phyloP scores from a whole-genome alignment of 768 basidiomycete species.

The Stropharia rugosoannulata region DNA sequence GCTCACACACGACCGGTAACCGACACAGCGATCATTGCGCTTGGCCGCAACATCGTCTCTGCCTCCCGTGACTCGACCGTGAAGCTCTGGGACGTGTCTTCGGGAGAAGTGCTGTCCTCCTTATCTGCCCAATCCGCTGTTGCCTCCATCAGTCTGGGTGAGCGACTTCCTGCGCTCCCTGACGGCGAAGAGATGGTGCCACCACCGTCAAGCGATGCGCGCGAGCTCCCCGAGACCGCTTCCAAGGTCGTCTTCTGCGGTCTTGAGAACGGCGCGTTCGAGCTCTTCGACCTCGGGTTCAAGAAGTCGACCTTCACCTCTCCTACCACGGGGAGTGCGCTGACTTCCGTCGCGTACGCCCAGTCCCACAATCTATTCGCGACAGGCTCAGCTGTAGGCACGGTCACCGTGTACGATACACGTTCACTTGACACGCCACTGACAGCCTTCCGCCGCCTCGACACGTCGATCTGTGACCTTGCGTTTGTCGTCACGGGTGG shows the following conservation, averaged over 20 bases:
- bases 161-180: conserved; percentile 29
- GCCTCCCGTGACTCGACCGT: conserved; percentile 67
- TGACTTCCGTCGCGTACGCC: conserved; percentile 48
- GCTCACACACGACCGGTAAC: conserved; percentile 71
- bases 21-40: conserved; percentile 57
- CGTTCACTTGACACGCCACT: conserved; percentile 40
- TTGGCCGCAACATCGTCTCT: conserved; percentile 68
- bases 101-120: conserved; percentile 45
- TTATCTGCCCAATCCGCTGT: conserved; percentile 43
- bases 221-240: conserved; percentile 45
- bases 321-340: conserved; percentile 9
- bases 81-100: conserved; percentile 71
- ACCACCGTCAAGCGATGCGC: conserved; percentile 21
- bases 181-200: conserved; percentile 20
- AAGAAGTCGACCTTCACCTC: conserved; percentile 28
- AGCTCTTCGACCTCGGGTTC: conserved; percentile 54
- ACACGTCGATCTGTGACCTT: conserved; percentile 50
- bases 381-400: conserved; percentile 56
- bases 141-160: conserved; percentile 43
- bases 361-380: conserved; percentile 43
- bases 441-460: conserved; percentile 43
- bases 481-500: conserved; percentile 27
- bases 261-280: conserved; percentile 53
- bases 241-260: conserved; percentile 54
- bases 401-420: conserved; percentile 56